Conservation (phyloP, 768 basidiomycete species). For the Rhodotorula paludigena region DNA sequence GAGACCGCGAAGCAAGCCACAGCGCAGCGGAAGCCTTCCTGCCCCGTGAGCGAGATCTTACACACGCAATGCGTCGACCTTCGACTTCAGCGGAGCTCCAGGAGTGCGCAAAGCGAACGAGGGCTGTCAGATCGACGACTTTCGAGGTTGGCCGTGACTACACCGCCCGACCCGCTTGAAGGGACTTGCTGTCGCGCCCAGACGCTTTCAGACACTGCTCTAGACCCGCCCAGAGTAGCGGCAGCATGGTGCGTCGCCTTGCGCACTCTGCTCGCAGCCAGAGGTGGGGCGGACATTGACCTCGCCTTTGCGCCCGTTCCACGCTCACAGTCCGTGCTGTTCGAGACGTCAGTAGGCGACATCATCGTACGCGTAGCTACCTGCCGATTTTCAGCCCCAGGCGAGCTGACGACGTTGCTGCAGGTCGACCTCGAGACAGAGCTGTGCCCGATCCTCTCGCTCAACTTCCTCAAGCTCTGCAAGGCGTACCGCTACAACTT, state of each 20-base stretch:
- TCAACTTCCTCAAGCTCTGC: conserved; percentile 96
- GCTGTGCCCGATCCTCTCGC: conserved; percentile 78
- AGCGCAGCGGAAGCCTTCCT: no score
- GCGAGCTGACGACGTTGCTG: neutral
- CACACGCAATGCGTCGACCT: no score
- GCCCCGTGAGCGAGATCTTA: no score
- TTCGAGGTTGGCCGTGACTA: no score
- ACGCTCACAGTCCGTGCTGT: conserved; percentile 66
- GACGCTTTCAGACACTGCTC: no score
- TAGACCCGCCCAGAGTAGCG: neutral
- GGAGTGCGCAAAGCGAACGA: no score
- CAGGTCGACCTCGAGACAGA: conserved; percentile 86
- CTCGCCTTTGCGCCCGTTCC: neutral
- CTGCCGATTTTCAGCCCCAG: no score
- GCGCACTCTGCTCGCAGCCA: neutral
- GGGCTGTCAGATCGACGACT: no score
- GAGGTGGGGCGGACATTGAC: neutral
- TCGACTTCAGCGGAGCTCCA: no score
- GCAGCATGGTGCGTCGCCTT: conserved; percentile 1
- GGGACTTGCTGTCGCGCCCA: no score
- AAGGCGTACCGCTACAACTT: conserved; percentile 96
- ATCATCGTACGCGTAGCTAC: conserved; percentile 65
- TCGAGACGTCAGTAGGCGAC: conserved; percentile 96
- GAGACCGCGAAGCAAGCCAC: no score
- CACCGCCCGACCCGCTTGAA: no score